Evolutionary conservation across 306 rosid species (phyloP), one percentile per base, ranked within the genome.

Genomic region (Citrullus colocynthis): DNA sequence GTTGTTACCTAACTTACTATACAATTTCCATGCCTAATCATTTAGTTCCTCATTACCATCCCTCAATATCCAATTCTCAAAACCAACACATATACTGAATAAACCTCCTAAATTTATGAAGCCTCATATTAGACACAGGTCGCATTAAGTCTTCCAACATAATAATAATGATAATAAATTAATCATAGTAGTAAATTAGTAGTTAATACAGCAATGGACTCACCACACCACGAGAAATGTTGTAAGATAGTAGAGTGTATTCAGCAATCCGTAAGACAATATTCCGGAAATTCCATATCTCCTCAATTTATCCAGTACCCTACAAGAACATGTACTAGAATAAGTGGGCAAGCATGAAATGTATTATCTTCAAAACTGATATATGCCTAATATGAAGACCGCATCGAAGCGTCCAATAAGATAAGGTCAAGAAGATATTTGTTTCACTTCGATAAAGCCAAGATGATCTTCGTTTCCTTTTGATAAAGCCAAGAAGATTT

Each of bases 221-320:
- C 82, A 91, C 97, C 98, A 91, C n/a, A 91, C 98, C 81, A 93
- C 34, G 42, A 95, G 91, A 84, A 95, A 95, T 0, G 97, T 88
- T 13, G 87, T 77, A 61, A 89, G 91, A 86, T 92, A 92, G 90
- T 95, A 95, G 78, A 78, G 91, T 54, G 98, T 92, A 81, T 95
- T 95, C 79, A 95, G 59, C 66, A 95, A 85, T 59, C 97, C 97
- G 62, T 95, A 92, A 7, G 97, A 89, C 76, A 92, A 86, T 81
- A 95, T 76, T 75, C 97, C 98, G 20, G 97, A 87, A 80, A 89
- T 55, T 63, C 97, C 97, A 66, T 92, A 90, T 86, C 95, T 87
- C 86, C 80, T 89, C 80, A 95, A 79, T 80, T 85, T 88, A 85
- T 81, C 76, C 84, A 86, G 79, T 71, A 54, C 81, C 86, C 98